Conservation (phyloP, 164 flowering plant species). For the Echeveria elegans region DNA sequence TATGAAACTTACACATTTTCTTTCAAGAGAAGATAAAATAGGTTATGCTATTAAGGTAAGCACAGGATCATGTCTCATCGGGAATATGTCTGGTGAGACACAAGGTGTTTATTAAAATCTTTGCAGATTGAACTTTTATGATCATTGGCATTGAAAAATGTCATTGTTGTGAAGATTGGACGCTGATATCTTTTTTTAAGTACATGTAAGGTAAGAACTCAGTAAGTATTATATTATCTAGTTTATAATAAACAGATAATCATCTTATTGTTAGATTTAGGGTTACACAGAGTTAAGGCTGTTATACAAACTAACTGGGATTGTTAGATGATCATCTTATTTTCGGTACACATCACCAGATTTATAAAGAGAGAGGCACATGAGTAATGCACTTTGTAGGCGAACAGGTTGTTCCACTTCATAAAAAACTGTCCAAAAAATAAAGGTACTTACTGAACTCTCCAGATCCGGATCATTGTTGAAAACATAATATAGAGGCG, state of each 20-base stretch:
- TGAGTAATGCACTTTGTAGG: neutral
- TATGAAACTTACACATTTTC: neutral
- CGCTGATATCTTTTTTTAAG: neutral
- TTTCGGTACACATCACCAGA: neutral
- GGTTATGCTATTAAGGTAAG: neutral
- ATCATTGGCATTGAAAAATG: neutral
- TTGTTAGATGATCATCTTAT: no score
- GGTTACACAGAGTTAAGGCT: no score
- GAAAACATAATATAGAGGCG: constrained; percentile 86
- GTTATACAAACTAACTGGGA: no score
- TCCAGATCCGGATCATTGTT: constrained; percentile 82
- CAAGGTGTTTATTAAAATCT: no score
- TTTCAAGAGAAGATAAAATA: neutral
- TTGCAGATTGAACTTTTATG: no score
- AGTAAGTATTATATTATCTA: neutral
- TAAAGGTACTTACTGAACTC: constrained; percentile 49
- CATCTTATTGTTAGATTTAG: no score
- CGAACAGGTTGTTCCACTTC: neutral
- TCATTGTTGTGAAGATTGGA: neutral
- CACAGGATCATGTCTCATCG: neutral
- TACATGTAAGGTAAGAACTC: neutral
- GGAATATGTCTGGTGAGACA: neutral
- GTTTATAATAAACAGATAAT: no score
- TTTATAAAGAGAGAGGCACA: neutral
- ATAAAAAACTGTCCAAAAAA: neutral